These are phyloP conservation scores for Coprinopsis cinerea DNA, from an alignment of 768 basidiomycete genomes.

Conservation along the genomic window DNA sequence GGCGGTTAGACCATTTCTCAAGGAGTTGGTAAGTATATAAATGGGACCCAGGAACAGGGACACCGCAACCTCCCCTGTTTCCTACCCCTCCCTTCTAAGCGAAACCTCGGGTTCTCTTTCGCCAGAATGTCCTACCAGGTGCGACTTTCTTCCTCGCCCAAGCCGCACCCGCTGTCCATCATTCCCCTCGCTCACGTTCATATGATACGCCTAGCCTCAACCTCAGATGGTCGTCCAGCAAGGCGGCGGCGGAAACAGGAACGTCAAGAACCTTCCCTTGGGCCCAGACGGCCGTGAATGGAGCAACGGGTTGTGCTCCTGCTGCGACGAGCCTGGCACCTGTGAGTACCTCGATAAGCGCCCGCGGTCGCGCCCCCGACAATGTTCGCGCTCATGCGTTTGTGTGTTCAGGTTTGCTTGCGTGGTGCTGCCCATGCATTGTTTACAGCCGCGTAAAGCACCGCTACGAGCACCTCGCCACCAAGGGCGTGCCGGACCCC, in stretches of 20 bases:
- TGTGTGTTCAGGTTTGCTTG: constrained; percentile 24
- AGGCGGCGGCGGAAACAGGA: constrained; percentile 29
- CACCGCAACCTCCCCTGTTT: too few relatives aligned
- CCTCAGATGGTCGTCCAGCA: constrained; percentile 21
- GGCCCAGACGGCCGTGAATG: constrained; percentile 31
- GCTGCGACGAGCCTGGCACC: constrained; percentile 25
- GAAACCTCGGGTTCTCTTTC: too few relatives aligned
- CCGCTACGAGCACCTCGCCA: constrained; percentile 33
- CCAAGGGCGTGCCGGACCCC: constrained; percentile 32
- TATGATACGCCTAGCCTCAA: too few relatives aligned
- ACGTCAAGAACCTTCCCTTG: constrained; percentile 28
- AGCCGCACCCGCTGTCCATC: too few relatives aligned
- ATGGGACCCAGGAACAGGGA: too few relatives aligned
- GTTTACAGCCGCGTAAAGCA: constrained; percentile 34
- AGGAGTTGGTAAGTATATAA: too few relatives aligned
- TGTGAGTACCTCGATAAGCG: constrained; percentile 19
- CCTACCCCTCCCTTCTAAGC: too few relatives aligned
- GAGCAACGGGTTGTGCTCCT: constrained; percentile 28
- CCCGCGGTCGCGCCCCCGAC: neutral
- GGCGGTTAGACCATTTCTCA: too few relatives aligned
- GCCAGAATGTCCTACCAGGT: neutral
- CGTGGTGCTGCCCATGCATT: constrained; percentile 38
- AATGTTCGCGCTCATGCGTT: neutral
- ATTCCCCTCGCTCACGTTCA: too few relatives aligned
- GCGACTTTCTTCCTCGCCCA: neutral